Base-by-base conservation (phyloP, 352 stramenopile genomes). In the Globisporangium apiculatum region DNA sequence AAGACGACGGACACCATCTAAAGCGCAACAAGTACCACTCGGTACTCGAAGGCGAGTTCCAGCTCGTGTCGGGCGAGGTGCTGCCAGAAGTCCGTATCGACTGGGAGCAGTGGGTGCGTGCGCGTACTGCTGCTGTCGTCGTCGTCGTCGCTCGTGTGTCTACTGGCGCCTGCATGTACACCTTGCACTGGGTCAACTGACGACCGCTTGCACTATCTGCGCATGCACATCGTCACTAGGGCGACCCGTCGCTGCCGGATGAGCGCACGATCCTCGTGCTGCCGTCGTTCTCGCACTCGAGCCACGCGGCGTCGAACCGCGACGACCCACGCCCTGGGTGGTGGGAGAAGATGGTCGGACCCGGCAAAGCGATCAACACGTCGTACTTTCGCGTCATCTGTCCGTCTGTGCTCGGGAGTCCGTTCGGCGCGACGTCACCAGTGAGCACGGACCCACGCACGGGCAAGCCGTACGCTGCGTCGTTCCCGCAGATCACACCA, bases 301-400 rank as follows among this genome's bases (percentile, higher is more conserved):
- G 80, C 53, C 83, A 94, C 53, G 83, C 79, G 9, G 86, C 83
- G 43, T 91, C 83, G 8, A 92, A 93, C 68, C 76, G 78, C 8
- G 81, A 89, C 46, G 81, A 91, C 57, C 77, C 83, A 7, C 72
- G 84, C 12, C 80, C 84, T 0, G 87, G 85, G 8, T 96, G 87
- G 87, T 96, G 87, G 87, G 70, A 93, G 57, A 87, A 91, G 66
- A 90, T 95, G 75, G 79, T 96, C 36, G 87, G 87, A 18, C 85
- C 84, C 7, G 83, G 84, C 47, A 88, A 89, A 51, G 79, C 79
- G 57, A 92, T 95, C 67, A 91, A 93, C 69, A 95, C 84, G 60
- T 92, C 86, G 18, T 88, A 81, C 68, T 96, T 94, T 55, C 83
- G 83, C 45, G 86, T 96, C 40, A 93, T 95, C 55, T 93, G 82